Base-by-base conservation (phyloP, 805 yeast genomes). In the Lipomyces mesembrius region DNA sequence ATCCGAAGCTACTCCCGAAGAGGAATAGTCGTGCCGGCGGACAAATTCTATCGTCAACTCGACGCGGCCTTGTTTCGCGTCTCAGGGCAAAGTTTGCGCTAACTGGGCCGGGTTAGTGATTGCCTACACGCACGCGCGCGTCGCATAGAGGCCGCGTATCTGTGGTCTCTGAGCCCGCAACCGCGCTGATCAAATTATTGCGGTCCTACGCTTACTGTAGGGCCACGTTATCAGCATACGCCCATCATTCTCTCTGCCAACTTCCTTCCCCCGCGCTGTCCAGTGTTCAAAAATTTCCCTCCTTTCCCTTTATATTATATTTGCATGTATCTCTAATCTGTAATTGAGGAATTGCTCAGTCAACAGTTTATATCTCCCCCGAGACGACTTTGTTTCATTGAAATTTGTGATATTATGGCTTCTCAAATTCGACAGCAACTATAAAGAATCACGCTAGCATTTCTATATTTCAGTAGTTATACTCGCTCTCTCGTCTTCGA, bases 141-240 rank as follows among this genome's bases (percentile, higher is more conserved):
- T 5, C 32, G 32, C 32, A 29, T 29, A 29, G 32, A 0, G 32
- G 32, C 32, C 32, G 32, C 32, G 32, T 29, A 29, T 29, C 32
- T 4, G 32, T 29, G 32, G 29, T 27, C 29, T 27, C 2, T 27
- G 29, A 27, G 29, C 29, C 29, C 29, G 29, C 1, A 29, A 29
- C 32, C 32, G 32, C 32, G 32, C 32, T 29, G 32, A 29, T 29
- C 39, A 37, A 37, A 11, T 37, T 37, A n/a, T 37, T 37, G 39
- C n/a, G n/a, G n/a, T n/a, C n/a, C 32, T 4, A 1, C 27, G 59
- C 53, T 29, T 20, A 56, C 49, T 53, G 52, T 32, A 43, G 34
- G 35, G 46, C 54, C 59, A 35, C 57, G 63, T 61, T 61, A 61
- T 61, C 63, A 55, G 63, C 35, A 59, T 22, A 52, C 12, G 39